Evolutionary conservation across 352 stramenopile species (phyloP), one percentile per base, ranked within the genome.

Genomic region (Plasmopara muralis): DNA sequence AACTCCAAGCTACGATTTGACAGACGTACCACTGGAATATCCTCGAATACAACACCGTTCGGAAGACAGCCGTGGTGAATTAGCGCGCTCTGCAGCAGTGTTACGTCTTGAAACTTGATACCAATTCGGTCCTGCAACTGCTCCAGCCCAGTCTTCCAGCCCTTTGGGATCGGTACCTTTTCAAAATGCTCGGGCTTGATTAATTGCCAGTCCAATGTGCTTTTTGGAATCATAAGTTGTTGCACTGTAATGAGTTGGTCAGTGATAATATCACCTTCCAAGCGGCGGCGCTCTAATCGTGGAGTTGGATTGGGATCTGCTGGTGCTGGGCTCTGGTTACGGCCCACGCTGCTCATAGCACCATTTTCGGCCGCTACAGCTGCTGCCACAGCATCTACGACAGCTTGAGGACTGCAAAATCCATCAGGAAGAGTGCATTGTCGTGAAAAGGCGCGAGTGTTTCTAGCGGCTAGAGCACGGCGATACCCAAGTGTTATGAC

Each of bases 1-100:
- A 88, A 91, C 58, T 93, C 83, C 15, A 93, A 62, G 60, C 77
- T 88, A 29, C 83, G 78, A 53, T 93, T 93, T 41, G 83, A 86
- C 9, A 88, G 55, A 13, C 83, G 80, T 31, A 86, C 69, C 4
- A 73, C 64, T 1, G 70, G 68, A 6, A 89, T 62, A 9, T 64
- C 53, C 1, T 57, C 29, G 0, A 66, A 63, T 28, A 90, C 55
- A 6, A 68, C 51, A 47, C 69, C 57, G 35, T 67, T 62, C 6
- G 62, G 57, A n/a, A 91, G 62, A 29, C 67, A 72, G n/a, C 83
- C 81, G 44, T 89, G 80, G 47, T 93, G 83, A 7, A 76, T 85
- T 31, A 91, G 51, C 46, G 83, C 80, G 44, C 77, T 85, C 57
- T 85, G 70, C 14, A 93, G 55, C 15, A 84, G 62, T 25, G 68